These are phyloP conservation scores for Penicillium steckii DNA, from an alignment of 495 filamentous ascomycete genomes.

Conservation along the genomic window DNA sequence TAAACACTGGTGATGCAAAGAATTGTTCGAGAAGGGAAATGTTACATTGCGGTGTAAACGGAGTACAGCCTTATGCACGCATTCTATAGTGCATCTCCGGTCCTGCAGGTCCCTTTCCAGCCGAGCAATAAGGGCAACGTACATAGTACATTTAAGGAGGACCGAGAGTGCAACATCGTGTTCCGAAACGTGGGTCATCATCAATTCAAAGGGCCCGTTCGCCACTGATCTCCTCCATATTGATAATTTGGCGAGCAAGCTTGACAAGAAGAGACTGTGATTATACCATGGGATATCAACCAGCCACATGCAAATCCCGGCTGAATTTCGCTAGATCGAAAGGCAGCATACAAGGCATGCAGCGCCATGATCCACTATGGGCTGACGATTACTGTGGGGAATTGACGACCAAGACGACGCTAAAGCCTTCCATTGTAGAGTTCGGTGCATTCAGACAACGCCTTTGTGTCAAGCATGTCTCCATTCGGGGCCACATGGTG, in stretches of 20 bases:
- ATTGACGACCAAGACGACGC: constrained; percentile 2
- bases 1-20: neutral
- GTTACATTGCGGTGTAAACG: neutral
- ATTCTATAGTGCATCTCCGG: neutral
- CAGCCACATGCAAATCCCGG: neutral
- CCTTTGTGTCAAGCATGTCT: neutral
- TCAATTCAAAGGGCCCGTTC: neutral
- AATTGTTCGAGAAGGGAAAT: neutral
- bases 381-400: constrained; percentile 15
- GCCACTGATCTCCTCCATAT: neutral
- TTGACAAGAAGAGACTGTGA: neutral
- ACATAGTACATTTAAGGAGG: neutral
- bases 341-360: neutral
- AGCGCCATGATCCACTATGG: constrained; percentile 3
- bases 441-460: constrained; percentile 9
- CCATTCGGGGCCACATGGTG: constrained; percentile 15
- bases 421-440: constrained; percentile 8
- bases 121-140: neutral
- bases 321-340: neutral
- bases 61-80: constrained; percentile 1
- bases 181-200: constrained; percentile 6
- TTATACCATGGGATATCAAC: neutral
- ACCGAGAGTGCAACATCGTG: constrained; percentile 5
- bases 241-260: constrained; percentile 8
- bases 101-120: too few species aligned